Evolutionary conservation across 2,329 filamentous ascomycete genomes (phyloP), one percentile per base, ranked within the genome.

Genomic region (Trichophyton rubrum): DNA sequence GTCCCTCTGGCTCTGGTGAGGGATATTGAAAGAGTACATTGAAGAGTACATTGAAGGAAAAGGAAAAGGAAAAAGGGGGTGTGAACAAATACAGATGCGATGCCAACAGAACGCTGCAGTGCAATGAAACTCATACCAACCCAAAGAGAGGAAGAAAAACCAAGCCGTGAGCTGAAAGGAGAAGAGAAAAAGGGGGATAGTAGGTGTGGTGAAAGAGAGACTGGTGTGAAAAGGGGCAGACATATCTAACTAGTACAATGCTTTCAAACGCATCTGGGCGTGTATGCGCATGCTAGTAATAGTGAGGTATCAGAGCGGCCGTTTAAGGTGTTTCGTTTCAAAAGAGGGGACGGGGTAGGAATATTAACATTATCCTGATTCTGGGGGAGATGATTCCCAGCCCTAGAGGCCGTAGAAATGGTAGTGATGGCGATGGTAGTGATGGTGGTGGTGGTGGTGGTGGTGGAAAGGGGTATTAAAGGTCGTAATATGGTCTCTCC

Each of bases 31-130:
- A 38, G 33, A 38, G 33, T 38, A 38, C 33, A 38, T 38, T 3
- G 33, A 38, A 38, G 33, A 35, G 7, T 35, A 35, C 30, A 33
- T 33, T 6, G 7, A 35, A 35, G 33, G 22, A 2, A 24, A 24
- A 24, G 22, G 22, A 35, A 9, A 35, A 35, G 40, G 13, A 3
- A 43, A 43, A 43, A 43, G 13, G 40, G 40, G 3, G 15, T 40
- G 1, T 15, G 3, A 27, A 27, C 17, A 15, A 33, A 33, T 53
- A 53, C 49, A 53, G 49, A 30, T 53, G 24, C 30, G 49, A 53
- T 33, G 49, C 49, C 13, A 53, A 53, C 49, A 53, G 27, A 53
- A 53, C 49, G 49, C 49, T 53, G 27, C 49, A 53, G 27, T 53
- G 49, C 49, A n/a, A 53, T 53, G 13, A 53, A 53, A 53, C 49